Evolutionary conservation across 768 basidiomycete species (phyloP).

Genomic region (Dendrothele bispora): DNA sequence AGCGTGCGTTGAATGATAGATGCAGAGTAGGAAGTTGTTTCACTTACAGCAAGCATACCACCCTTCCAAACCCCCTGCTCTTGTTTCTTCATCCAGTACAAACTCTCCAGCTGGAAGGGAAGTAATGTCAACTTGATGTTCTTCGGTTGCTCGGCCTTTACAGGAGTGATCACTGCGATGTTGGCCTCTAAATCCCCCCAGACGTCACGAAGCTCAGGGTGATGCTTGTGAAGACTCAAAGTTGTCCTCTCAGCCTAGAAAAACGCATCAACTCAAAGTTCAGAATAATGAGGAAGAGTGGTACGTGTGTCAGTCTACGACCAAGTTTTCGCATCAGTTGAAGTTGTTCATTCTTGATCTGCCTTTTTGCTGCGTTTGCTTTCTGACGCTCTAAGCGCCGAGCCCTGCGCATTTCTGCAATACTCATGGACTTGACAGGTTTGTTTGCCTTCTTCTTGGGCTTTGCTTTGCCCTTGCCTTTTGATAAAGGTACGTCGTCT

Average conservation of each 20-base stretch:
- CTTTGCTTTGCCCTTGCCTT: constrained; percentile 26
- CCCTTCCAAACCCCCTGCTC: constrained; percentile 86
- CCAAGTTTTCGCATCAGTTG: constrained; percentile 59
- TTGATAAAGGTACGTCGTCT: constrained; percentile 15
- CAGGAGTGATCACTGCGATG: constrained; percentile 60
- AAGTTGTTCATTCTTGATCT: constrained; percentile 45
- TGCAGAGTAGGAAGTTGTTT: background rate
- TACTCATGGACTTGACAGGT: constrained; percentile 29
- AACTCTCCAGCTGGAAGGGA: constrained; percentile 94
- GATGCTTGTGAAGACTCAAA: constrained; percentile 62
- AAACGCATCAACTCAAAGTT: constrained; percentile 10
- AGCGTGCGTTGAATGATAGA: background rate
- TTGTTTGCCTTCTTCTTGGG: constrained; percentile 23
- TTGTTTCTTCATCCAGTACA: constrained; percentile 95
- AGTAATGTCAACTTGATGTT: constrained; percentile 84
- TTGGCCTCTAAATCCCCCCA: constrained; percentile 84
- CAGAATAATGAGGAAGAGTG: constrained; percentile 5
- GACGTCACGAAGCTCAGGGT: constrained; percentile 77
- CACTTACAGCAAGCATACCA: constrained; percentile 84
- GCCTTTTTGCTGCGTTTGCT: constrained; percentile 13
- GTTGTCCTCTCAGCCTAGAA: constrained; percentile 70
- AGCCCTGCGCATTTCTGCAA: constrained; percentile 21
- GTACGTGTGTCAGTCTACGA: constrained; percentile 70
- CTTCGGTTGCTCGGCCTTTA: constrained; percentile 74
- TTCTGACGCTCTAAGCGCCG: constrained; percentile 21